Evolutionary conservation across 495 filamentous ascomycete genomes (phyloP).

Genomic region (Cladorrhinum samala): DNA sequence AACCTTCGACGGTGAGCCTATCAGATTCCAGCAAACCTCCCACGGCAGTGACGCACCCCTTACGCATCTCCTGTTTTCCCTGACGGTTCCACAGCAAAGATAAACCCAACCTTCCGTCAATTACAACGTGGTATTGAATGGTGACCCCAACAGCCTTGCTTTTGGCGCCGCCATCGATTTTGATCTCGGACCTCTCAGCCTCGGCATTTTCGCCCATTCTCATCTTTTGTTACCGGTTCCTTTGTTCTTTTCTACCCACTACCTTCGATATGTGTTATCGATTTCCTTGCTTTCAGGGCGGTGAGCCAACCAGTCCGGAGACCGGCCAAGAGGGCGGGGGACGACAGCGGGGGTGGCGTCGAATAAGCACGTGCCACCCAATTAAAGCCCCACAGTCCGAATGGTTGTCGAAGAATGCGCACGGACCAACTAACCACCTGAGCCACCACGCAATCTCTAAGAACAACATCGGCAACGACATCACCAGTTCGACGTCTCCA

Average conservation of each 20-base stretch:
- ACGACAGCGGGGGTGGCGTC: neutral
- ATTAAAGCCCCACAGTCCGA: neutral
- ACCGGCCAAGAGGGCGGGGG: neutral
- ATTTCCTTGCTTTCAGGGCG: no score
- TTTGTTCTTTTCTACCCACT: neutral
- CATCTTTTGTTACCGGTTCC: no score
- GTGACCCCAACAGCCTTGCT: neutral
- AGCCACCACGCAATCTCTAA: neutral
- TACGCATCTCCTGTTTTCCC: constrained; percentile 13
- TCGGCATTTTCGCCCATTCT: neutral
- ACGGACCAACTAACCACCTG: no score
- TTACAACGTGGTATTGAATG: no score
- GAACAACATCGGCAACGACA: neutral
- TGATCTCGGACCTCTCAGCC: no score
- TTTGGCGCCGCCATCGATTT: no score
- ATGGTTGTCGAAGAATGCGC: no score
- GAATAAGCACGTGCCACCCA: neutral
- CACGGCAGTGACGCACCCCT: constrained; percentile 24
- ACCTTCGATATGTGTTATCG: neutral
- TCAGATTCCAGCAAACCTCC: constrained; percentile 12
- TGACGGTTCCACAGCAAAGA: neutral
- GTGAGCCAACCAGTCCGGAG: no score
- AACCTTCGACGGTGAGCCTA: constrained; percentile 30
- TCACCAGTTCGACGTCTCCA: neutral
- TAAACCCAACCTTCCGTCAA: neutral